Evolutionary conservation across 139 green algal genomes (phyloP).

Genomic region (Ettlia oleoabundans): DNA sequence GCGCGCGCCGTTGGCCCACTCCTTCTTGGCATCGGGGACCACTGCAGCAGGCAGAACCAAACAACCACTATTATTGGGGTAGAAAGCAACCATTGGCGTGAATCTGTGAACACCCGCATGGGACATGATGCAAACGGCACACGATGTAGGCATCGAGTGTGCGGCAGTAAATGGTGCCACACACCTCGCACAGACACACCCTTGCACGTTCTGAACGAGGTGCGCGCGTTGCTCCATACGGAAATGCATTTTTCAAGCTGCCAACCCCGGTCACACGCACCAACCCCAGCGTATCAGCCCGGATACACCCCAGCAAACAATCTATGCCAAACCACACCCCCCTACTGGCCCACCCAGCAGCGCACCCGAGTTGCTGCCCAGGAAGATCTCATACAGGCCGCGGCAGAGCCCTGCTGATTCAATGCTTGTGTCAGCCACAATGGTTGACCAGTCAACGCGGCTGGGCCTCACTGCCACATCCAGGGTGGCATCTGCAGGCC

Average conservation of each 20-base stretch:
- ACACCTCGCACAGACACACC: too few relatives aligned
- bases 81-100: neutral
- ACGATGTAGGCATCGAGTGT: too few relatives aligned
- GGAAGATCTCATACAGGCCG: slow-evolving; percentile 78
- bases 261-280: neutral
- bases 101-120: neutral
- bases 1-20: slow-evolving; percentile 40
- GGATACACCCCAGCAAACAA: neutral
- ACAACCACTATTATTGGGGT: too few relatives aligned
- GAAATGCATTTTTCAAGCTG: neutral
- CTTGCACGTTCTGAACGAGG: too few relatives aligned
- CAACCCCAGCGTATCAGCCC: neutral
- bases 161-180: too few relatives aligned
- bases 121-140: too few relatives aligned
- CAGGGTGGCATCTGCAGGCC: slow-evolving; percentile 38
- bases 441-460: slow-evolving; percentile 33
- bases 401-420: slow-evolving; percentile 64
- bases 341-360: neutral
- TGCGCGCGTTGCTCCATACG: too few relatives aligned
- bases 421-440: slow-evolving; percentile 65
- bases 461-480: slow-evolving; percentile 46
- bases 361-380: slow-evolving; percentile 29
- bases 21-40: slow-evolving; percentile 40
- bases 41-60: slow-evolving; percentile 19
- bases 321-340: neutral